Base-by-base conservation (phyloP, 441 rosid species). In the Pelargonium fulgidum region DNA sequence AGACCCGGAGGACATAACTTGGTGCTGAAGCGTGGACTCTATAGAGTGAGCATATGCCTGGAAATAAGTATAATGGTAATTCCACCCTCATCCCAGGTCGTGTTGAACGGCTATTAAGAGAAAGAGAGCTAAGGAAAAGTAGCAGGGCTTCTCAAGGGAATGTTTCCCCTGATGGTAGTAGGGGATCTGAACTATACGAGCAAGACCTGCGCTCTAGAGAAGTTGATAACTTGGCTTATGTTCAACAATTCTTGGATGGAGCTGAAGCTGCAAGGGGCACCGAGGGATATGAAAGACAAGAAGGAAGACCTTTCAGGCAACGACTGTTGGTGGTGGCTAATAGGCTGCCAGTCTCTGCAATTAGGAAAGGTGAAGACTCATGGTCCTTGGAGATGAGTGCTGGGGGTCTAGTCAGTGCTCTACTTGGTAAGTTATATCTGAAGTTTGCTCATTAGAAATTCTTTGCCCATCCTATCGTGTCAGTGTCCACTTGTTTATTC, bases 311-410 rank as follows among this genome's bases (percentile, higher is more conserved):
- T 81, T 69, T 78, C 70, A 89, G 83, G 83, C 98, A 95, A 73
- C 79, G 99, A 45, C 78, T 94, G 42, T 82, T 94, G 81, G 99
- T 94, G 10, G 99, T 94, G 73, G 99, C 99, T 74, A 95, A 95
- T 58, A 86, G 99, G 81, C 83, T 94, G 29, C 99, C 99, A 0
- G 99, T 95, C 68, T 95, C 98, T 76, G 99, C 98, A 0, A 88
- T 92, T 74, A 83, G 99, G 77, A 85, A 89, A 83, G 98, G 97
- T 66, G 97, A 87, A 84, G 94, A 95, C 59, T 81, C 88, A 1
- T 95, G 99, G 99, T 89, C 95, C 68, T 83, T 95, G 41, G 99
- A 95, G 81, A 88, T 92, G 66, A 95, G 98, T 83, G 98, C 88
- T 69, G 99, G 99, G 45, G 99, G 99, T 75, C 84, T 92, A 2